These are phyloP conservation scores for Zygosaccharomyces pseudobailii DNA, from an alignment of 1,139 yeast species.

Conservation along the genomic window DNA sequence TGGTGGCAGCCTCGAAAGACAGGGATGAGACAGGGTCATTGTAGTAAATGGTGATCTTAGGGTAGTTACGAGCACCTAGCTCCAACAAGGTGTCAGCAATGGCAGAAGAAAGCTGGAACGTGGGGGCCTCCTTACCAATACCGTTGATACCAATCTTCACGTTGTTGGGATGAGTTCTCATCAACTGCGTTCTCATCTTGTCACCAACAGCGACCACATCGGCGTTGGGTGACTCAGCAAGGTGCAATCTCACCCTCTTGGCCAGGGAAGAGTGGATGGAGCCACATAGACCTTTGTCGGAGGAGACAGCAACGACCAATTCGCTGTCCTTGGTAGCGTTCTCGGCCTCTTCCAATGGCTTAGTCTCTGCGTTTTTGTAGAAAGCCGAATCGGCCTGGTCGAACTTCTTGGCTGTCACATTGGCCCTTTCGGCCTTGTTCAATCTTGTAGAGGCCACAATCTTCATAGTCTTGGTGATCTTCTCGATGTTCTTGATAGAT, in stretches of 20 bases:
- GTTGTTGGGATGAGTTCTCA: slow-evolving; percentile 71
- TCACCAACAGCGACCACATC: slow-evolving; percentile 92
- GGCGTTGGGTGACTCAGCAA: slow-evolving; percentile 57
- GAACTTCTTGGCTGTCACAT: slow-evolving; percentile 83
- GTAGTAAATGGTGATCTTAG: slow-evolving; percentile 75
- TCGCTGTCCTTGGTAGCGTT: slow-evolving; percentile 48
- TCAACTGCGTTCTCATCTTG: slow-evolving; percentile 82
- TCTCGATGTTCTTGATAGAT: slow-evolving; percentile 97
- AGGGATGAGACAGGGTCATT: slow-evolving; percentile 86
- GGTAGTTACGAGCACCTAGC: slow-evolving; percentile 50
- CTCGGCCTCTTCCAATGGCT: slow-evolving; percentile 43
- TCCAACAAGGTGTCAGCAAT: slow-evolving; percentile 79
- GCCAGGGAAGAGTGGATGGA: slow-evolving; percentile 94
- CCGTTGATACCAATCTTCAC: slow-evolving; percentile 78
- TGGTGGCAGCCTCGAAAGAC: slow-evolving; percentile 77
- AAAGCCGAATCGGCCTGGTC: slow-evolving; percentile 77
- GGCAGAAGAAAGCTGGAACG: slow-evolving; percentile 81
- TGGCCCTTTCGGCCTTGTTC: slow-evolving; percentile 93
- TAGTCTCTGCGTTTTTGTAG: slow-evolving; percentile 75
- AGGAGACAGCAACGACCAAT: slow-evolving; percentile 80
- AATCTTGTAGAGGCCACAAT: slow-evolving; percentile 98
- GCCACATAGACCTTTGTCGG: slow-evolving; percentile 98
- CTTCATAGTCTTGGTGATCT: slow-evolving; percentile 99
- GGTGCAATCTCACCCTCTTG: slow-evolving; percentile 73
- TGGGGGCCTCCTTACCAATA: slow-evolving; percentile 95